phyloP scores from a whole-genome alignment of 2,329 filamentous ascomycete species.

The Atkinsonella hypoxylon region DNA sequence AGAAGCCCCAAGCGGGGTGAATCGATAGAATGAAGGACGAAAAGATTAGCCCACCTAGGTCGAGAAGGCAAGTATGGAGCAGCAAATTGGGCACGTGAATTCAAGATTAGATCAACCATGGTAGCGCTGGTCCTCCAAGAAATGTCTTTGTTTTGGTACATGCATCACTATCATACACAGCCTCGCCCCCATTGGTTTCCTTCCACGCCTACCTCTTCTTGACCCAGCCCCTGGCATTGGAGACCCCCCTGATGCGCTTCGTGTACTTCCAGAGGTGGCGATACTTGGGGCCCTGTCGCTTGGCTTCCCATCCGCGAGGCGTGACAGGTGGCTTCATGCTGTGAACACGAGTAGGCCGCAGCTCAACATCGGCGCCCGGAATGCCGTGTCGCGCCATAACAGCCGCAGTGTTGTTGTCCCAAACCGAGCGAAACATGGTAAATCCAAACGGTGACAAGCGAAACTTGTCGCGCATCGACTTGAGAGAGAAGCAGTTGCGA shows the following conservation, averaged over 20 bases:
- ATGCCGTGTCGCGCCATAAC: slow-evolving; percentile 76
- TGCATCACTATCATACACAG: slow-evolving; percentile 8
- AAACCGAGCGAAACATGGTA: slow-evolving; percentile 76
- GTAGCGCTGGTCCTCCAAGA: background rate
- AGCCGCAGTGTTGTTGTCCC: slow-evolving; percentile 77
- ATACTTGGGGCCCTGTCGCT: slow-evolving; percentile 53
- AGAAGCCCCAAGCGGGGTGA: too few species aligned
- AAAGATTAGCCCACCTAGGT: too few species aligned
- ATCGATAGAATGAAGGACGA: too few species aligned
- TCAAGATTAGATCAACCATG: too few species aligned
- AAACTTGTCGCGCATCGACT: slow-evolving; percentile 61
- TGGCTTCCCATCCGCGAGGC: slow-evolving; percentile 54
- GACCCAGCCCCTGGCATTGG: slow-evolving; percentile 29
- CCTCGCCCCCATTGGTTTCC: background rate
- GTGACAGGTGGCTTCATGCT: slow-evolving; percentile 50
- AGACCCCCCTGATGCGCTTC: slow-evolving; percentile 40
- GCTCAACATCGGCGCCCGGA: slow-evolving; percentile 68
- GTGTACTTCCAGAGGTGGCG: slow-evolving; percentile 53
- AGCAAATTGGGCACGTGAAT: too few species aligned
- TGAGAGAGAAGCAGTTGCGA: slow-evolving; percentile 62
- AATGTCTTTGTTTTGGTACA: background rate
- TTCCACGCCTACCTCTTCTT: slow-evolving; percentile 23
- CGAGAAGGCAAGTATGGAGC: background rate
- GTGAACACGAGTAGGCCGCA: slow-evolving; percentile 68
- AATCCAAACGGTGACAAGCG: slow-evolving; percentile 64